Percentiles rank a stretch among this genome's conserved stretches.
Evolutionary conservation across 768 basidiomycete species (phyloP).

Genomic region (Hortiboletus campestris): DNA sequence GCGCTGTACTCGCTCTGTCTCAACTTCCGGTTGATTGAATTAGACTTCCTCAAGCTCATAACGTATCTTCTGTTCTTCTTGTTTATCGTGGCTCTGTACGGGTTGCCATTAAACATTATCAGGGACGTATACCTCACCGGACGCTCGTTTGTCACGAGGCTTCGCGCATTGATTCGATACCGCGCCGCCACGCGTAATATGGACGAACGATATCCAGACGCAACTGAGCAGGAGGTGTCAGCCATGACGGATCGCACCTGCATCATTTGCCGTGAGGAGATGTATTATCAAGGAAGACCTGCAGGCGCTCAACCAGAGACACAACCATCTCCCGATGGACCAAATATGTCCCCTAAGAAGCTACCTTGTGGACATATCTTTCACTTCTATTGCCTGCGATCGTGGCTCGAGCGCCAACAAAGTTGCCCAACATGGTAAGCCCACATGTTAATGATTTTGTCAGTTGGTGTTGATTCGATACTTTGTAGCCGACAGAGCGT

Average conservation of each 20-base stretch:
- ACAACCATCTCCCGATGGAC: conserved; percentile 51
- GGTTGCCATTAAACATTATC: conserved; percentile 93
- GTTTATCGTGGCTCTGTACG: conserved; percentile 92
- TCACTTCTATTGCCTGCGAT: conserved; percentile 95
- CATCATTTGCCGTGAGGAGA: conserved; percentile 98
- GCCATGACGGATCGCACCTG: conserved; percentile 88
- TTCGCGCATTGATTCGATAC: conserved; percentile 88
- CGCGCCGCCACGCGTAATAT: conserved; percentile 93
- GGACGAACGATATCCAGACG: conserved; percentile 94
- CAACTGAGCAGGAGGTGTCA: conserved; percentile 79
- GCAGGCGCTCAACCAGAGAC: conserved; percentile 24
- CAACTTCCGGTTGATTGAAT: conserved; percentile 4
- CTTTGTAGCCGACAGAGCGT: conserved; percentile 69
- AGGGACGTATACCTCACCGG: conserved; percentile 96
- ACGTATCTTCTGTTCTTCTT: conserved; percentile 94
- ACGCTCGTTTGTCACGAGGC: conserved; percentile 84
- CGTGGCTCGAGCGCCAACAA: conserved; percentile 98
- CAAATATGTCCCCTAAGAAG: conserved; percentile 95
- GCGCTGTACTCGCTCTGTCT: neutral
- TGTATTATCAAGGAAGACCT: conserved; percentile 48
- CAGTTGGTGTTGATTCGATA: conserved; percentile 1
- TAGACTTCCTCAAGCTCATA: conserved; percentile 91
- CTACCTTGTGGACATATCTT: conserved; percentile 97
- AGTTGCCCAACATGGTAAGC: conserved; percentile 97
- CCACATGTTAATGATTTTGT: conserved; percentile 7